These are phyloP conservation scores for Lophium mytilinum DNA, from an alignment of 495 filamentous ascomycete genomes.

Conservation along the genomic window DNA sequence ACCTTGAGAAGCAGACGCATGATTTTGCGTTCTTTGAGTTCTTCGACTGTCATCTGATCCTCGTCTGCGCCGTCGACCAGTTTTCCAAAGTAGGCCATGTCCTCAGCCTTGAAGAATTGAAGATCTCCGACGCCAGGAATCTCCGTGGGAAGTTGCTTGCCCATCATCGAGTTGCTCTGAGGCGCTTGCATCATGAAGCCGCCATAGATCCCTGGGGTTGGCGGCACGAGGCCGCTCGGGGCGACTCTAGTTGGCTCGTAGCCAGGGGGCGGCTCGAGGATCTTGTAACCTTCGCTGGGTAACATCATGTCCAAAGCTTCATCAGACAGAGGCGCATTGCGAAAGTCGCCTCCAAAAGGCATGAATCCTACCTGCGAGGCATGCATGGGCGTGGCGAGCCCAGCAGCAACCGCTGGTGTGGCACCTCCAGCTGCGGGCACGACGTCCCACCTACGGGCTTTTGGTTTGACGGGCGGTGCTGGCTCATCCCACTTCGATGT, in stretches of 20 bases:
- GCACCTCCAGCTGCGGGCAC: constrained; percentile 59
- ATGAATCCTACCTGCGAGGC: constrained; percentile 56
- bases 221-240: constrained; percentile 68
- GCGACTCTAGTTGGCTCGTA: constrained; percentile 79
- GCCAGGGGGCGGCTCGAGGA: constrained; percentile 85
- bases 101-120: constrained; percentile 97
- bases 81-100: constrained; percentile 99
- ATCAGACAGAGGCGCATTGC: constrained; percentile 75
- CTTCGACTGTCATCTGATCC: constrained; percentile 82
- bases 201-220: constrained; percentile 60
- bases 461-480: constrained; percentile 34
- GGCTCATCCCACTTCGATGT: constrained; percentile 89
- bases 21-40: constrained; percentile 96
- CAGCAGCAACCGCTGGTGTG: constrained; percentile 74
- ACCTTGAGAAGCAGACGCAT: constrained; percentile 96
- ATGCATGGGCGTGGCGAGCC: constrained; percentile 79
- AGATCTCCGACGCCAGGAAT: constrained; percentile 96
- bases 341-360: constrained; percentile 72
- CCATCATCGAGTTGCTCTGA: constrained; percentile 65
- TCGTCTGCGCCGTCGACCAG: constrained; percentile 93
- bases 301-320: constrained; percentile 92
- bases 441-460: constrained; percentile 81
- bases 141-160: constrained; percentile 90
- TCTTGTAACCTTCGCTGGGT: constrained; percentile 85
- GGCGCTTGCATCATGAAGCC: constrained; percentile 99